Evolutionary conservation across 2,329 filamentous ascomycete genomes (phyloP).

Genomic region (Ophiosphaerella herpotricha): DNA sequence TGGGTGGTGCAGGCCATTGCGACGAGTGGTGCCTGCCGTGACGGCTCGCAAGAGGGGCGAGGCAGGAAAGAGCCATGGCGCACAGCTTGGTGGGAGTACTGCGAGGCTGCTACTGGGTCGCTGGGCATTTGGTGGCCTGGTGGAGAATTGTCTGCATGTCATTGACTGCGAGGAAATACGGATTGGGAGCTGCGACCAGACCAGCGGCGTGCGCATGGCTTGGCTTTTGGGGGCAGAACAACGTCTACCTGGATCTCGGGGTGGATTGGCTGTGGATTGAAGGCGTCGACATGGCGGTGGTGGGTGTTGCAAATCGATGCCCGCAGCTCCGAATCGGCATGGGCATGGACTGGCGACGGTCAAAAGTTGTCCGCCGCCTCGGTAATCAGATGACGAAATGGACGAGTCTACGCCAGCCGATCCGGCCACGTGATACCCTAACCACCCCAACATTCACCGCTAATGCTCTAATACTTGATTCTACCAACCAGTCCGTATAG

Average conservation of each 20-base stretch:
- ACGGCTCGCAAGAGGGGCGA: slow-evolving; percentile 16
- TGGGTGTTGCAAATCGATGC: slow-evolving; percentile 11
- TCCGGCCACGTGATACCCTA: slow-evolving; percentile 23
- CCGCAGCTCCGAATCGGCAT: slow-evolving; percentile 9
- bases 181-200: slow-evolving; percentile 39
- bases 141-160: slow-evolving; percentile 20
- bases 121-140: slow-evolving; percentile 8
- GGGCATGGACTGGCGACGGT: slow-evolving; percentile 13
- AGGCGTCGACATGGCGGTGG: slow-evolving; percentile 32
- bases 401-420: slow-evolving; percentile 11
- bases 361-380: slow-evolving; percentile 32
- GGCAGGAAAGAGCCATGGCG: slow-evolving; percentile 16
- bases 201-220: slow-evolving; percentile 42
- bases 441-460: no score
- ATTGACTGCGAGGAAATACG: slow-evolving; percentile 22
- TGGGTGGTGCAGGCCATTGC: slow-evolving; percentile 32
- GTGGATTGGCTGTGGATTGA: slow-evolving; percentile 16
- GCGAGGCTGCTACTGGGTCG: background rate
- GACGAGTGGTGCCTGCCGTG: slow-evolving; percentile 24
- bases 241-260: slow-evolving; percentile 27
- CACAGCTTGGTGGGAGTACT: slow-evolving; percentile 7
- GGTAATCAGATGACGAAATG: slow-evolving; percentile 34
- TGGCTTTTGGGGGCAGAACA: slow-evolving; percentile 22
- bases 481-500: no score
- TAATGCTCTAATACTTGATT: no score